Evolutionary conservation across 208 protist genomes (phyloP).

Genomic region (Blastocrithidia nonstop): DNA sequence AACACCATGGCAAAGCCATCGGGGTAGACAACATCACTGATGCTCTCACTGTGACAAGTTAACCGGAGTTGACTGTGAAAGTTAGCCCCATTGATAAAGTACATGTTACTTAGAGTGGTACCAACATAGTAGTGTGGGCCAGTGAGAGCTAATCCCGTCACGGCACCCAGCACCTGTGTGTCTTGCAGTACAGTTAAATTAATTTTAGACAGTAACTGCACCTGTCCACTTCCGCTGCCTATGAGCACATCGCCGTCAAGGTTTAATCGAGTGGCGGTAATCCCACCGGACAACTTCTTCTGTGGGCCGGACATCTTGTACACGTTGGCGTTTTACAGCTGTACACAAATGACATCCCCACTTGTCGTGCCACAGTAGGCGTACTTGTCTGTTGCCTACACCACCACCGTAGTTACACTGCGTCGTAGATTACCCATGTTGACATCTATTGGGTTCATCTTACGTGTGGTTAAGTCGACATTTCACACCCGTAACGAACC

Average conservation of each 20-base stretch:
- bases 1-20: slow-evolving; percentile 88
- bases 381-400: slow-evolving; percentile 80
- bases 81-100: slow-evolving; percentile 81
- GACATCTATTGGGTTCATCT: slow-evolving; percentile 81
- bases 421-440: slow-evolving; percentile 84
- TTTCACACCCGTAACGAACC: slow-evolving; percentile 85
- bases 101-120: slow-evolving; percentile 81
- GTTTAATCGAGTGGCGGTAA: slow-evolving; percentile 59
- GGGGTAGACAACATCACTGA: slow-evolving; percentile 90
- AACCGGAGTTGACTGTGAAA: slow-evolving; percentile 80
- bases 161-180: slow-evolving; percentile 55
- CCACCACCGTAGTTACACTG: slow-evolving; percentile 46
- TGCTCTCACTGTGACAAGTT: slow-evolving; percentile 87
- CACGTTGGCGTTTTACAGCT: slow-evolving; percentile 64
- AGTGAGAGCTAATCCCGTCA: slow-evolving; percentile 71
- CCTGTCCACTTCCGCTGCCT: slow-evolving; percentile 79
- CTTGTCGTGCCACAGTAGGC: slow-evolving; percentile 85
- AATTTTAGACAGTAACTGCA: slow-evolving; percentile 79
- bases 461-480: slow-evolving; percentile 74
- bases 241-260: slow-evolving; percentile 71
- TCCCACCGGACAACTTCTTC: slow-evolving; percentile 75
- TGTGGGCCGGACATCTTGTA: slow-evolving; percentile 86
- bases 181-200: slow-evolving; percentile 70
- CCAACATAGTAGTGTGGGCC: slow-evolving; percentile 82
- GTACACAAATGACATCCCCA: slow-evolving; percentile 86